Evolutionary conservation across 2,329 filamentous ascomycete genomes (phyloP).

Genomic region (Alternaria tenuissima): DNA sequence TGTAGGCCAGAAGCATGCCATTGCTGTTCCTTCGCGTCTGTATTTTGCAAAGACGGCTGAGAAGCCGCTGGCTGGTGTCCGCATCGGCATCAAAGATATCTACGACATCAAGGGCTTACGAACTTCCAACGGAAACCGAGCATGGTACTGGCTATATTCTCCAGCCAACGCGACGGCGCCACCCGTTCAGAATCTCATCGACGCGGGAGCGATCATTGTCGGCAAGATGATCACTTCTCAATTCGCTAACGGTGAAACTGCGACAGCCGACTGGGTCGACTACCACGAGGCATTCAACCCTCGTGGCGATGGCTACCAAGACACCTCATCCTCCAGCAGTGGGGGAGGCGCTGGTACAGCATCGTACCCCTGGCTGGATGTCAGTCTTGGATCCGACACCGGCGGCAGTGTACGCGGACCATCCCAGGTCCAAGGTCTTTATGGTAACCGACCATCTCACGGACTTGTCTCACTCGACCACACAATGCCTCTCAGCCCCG

Average conservation of each 20-base stretch:
- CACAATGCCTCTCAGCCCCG: conserved; percentile 59
- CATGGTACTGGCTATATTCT: conserved; percentile 64
- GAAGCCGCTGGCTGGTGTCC: conserved; percentile 67
- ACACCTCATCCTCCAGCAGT: conserved; percentile 56
- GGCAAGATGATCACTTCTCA: conserved; percentile 58
- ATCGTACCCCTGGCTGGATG: conserved; percentile 60
- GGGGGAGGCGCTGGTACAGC: conserved; percentile 56
- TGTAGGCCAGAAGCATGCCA: conserved; percentile 50
- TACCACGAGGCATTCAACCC: conserved; percentile 57
- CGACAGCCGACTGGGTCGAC: conserved; percentile 62
- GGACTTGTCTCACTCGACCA: conserved; percentile 57
- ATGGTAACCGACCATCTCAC: conserved; percentile 60
- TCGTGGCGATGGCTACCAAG: conserved; percentile 56
- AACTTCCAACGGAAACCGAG: conserved; percentile 65
- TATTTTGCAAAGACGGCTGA: conserved; percentile 58
- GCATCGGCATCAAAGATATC: conserved; percentile 71
- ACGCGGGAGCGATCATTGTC: conserved; percentile 64
- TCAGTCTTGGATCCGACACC: conserved; percentile 60
- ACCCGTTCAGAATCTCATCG: conserved; percentile 64
- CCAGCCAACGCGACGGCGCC: conserved; percentile 57
- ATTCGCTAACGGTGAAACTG: conserved; percentile 56
- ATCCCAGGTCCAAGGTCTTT: conserved; percentile 59
- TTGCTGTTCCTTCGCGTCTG: conserved; percentile 64
- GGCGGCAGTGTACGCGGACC: conserved; percentile 61
- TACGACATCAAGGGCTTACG: conserved; percentile 64